Conservation (phyloP, 177 flowering plant genomes). For the Vitis hybrid region DNA sequence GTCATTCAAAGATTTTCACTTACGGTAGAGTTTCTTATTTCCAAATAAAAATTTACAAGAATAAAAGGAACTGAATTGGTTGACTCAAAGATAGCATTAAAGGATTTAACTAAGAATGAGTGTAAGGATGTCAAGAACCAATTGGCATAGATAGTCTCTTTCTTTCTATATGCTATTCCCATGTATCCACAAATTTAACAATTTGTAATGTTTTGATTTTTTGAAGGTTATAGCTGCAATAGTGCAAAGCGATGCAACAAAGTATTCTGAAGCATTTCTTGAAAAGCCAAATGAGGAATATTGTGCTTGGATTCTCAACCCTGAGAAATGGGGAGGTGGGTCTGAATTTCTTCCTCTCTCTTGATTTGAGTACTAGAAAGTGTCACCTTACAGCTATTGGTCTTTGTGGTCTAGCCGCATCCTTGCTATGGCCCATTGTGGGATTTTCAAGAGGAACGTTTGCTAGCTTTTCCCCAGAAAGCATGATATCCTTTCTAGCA, state of each 20-base stretch:
- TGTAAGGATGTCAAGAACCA: too few species aligned
- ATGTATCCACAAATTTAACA: neutral
- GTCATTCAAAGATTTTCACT: too few species aligned
- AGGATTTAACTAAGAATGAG: too few species aligned
- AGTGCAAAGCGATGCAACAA: slow-evolving; percentile 75
- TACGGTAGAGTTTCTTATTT: too few species aligned
- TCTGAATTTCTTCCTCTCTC: slow-evolving; percentile 3
- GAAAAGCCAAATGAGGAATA: slow-evolving; percentile 87
- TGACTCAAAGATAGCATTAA: too few species aligned
- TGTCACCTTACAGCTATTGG: neutral
- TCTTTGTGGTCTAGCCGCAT: too few species aligned
- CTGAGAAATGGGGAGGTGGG: slow-evolving; percentile 99
- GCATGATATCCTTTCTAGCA: too few species aligned
- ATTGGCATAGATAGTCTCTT: neutral
- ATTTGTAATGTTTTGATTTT: slow-evolving; percentile 7
- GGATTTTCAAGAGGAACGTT: too few species aligned
- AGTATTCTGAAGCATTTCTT: slow-evolving; percentile 85
- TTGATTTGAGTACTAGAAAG: neutral
- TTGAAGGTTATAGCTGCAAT: slow-evolving; percentile 94
- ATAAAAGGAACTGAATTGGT: too few species aligned
- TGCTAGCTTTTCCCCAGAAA: too few species aligned
- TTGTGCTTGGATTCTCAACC: slow-evolving; percentile 85
- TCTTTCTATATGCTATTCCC: neutral
- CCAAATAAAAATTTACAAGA: too few species aligned
- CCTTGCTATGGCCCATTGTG: too few species aligned